phyloP scores from a whole-genome alignment of 2,329 filamentous ascomycete species.

The Aureobasidium mangrovei region DNA sequence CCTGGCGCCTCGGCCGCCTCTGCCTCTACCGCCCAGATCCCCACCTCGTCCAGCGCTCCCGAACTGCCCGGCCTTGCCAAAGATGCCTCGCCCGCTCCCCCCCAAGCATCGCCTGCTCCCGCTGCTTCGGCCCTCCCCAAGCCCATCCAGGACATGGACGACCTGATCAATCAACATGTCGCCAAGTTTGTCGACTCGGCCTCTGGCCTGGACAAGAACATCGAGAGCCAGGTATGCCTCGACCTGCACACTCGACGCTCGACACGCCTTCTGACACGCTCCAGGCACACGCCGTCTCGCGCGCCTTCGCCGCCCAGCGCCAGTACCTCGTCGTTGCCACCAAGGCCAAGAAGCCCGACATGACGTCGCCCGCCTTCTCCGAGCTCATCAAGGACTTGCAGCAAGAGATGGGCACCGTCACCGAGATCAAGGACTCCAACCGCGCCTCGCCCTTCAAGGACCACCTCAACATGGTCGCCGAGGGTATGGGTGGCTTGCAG shows the following conservation, averaged over 20 bases:
- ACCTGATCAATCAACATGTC: conserved; percentile 63
- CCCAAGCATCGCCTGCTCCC: conserved; percentile 24
- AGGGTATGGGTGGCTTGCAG: conserved; percentile 79
- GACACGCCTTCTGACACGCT: not conserved
- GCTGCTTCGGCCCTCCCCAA: conserved; percentile 52
- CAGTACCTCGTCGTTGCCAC: conserved; percentile 81
- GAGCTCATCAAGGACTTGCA: conserved; percentile 82
- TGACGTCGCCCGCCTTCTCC: conserved; percentile 59
- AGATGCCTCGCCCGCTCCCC: conserved; percentile 22
- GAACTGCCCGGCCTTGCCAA: conserved; percentile 20
- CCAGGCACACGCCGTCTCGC: conserved; percentile 47
- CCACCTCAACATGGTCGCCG: conserved; percentile 77
- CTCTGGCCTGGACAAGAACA: conserved; percentile 59
- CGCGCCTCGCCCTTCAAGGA: conserved; percentile 66
- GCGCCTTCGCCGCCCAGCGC: conserved; percentile 74
- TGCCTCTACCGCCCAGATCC: conserved; percentile 18
- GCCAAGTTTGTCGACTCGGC: conserved; percentile 71
- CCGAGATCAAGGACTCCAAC: conserved; percentile 73
- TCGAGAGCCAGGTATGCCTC: conserved; percentile 33
- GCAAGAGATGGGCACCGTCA: conserved; percentile 68
- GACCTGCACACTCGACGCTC: not conserved
- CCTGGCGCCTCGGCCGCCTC: conserved; percentile 20
- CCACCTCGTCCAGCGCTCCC: conserved; percentile 27
- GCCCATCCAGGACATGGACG: conserved; percentile 81
- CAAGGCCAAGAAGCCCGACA: conserved; percentile 85